Evolutionary conservation across 768 basidiomycete genomes (phyloP).

Genomic region (Hebeloma cylindrosporum): DNA sequence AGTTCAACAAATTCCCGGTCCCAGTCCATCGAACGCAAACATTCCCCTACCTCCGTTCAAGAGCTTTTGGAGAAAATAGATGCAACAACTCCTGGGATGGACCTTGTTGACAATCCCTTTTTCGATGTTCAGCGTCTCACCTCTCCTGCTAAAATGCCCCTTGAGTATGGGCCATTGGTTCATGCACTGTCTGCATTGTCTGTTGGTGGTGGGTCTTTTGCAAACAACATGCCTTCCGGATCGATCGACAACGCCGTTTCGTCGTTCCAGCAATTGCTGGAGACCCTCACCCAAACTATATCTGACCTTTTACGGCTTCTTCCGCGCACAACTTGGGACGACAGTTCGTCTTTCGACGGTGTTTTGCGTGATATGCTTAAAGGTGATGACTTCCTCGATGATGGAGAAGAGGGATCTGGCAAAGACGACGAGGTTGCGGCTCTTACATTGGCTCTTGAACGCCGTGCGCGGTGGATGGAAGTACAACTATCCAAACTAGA

Average conservation of each 20-base stretch:
- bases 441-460: constrained; percentile 78
- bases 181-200: constrained; percentile 86
- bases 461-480: constrained; percentile 93
- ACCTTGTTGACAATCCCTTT: constrained; percentile 69
- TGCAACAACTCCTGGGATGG: constrained; percentile 57
- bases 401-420: constrained; percentile 59
- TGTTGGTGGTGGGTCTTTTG: constrained; percentile 81
- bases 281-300: constrained; percentile 88
- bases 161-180: constrained; percentile 83
- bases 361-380: constrained; percentile 86
- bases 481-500: constrained; percentile 86
- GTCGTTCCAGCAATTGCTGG: constrained; percentile 85
- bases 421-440: constrained; percentile 86
- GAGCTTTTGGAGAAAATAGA: constrained; percentile 72
- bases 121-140: constrained; percentile 73
- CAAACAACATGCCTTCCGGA: constrained; percentile 79
- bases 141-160: constrained; percentile 74
- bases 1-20: constrained; percentile 60
- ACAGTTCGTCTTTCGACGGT: constrained; percentile 86
- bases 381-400: constrained; percentile 84
- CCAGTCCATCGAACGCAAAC: constrained; percentile 55
- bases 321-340: constrained; percentile 88
- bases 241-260: constrained; percentile 91
- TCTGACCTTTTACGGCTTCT: constrained; percentile 83
- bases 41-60: constrained; percentile 51